phyloP scores from a whole-genome alignment of 176 grass and related monocot species.

The Bothriochloa decipiens region DNA sequence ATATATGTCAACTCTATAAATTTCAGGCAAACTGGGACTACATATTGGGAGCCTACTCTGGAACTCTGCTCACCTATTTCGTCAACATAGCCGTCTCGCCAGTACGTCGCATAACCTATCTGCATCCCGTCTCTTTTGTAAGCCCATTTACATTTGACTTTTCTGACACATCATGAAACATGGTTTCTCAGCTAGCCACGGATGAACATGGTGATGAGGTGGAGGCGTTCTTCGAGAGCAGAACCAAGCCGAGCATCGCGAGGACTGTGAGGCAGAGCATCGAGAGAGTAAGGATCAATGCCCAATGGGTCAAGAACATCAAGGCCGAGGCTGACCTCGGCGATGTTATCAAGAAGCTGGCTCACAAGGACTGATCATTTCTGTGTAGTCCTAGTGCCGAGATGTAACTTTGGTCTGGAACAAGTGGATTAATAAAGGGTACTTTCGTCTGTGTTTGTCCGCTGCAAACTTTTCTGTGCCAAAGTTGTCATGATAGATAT shows the following conservation, averaged over 20 bases:
- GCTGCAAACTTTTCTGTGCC: neutral
- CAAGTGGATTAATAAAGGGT: slow-evolving; percentile 19
- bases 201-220: slow-evolving; percentile 75
- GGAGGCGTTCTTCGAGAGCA: slow-evolving; percentile 78
- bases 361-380: slow-evolving; percentile 43
- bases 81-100: slow-evolving; percentile 58
- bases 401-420: slow-evolving; percentile 1
- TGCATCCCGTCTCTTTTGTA: neutral
- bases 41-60: slow-evolving; percentile 76
- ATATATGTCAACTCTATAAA: slow-evolving; percentile 29
- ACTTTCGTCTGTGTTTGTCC: neutral
- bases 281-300: slow-evolving; percentile 76
- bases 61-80: slow-evolving; percentile 72
- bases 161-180: neutral
- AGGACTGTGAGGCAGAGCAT: slow-evolving; percentile 92
- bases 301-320: slow-evolving; percentile 79
- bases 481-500: neutral
- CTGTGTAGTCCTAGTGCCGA: neutral
- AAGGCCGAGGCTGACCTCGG: slow-evolving; percentile 62
- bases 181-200: slow-evolving; percentile 61
- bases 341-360: slow-evolving; percentile 52
- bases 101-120: slow-evolving; percentile 31
- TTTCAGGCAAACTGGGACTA: slow-evolving; percentile 92
- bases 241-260: slow-evolving; percentile 64
- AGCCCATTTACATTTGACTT: neutral